A percentile compares a stretch with the other conserved stretches of the same genome.
phyloP scores from a whole-genome alignment of 2,329 filamentous ascomycete genomes.

The Conoideocrella luteorostrata region DNA sequence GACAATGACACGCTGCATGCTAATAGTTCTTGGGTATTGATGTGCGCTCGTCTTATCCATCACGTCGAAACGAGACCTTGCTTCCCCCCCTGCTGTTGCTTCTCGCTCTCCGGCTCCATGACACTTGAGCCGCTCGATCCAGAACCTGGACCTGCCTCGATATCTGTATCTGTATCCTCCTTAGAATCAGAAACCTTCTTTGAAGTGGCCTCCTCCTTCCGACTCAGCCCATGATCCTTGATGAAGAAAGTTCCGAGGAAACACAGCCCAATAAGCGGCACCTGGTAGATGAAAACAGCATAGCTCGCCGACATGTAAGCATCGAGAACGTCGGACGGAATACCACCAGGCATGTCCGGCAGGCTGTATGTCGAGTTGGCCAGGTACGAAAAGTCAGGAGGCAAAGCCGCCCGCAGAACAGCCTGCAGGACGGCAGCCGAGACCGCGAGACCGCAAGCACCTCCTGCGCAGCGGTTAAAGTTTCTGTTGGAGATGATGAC shows the following conservation, averaged over 20 bases:
- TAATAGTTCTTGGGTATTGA: no score
- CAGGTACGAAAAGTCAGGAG: slow-evolving; percentile 17
- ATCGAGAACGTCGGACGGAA: slow-evolving; percentile 15
- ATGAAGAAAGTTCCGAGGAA: slow-evolving; percentile 31
- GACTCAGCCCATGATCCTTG: slow-evolving; percentile 41
- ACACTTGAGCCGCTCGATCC: background rate
- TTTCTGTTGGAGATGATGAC: slow-evolving; percentile 58
- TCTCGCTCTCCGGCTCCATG: background rate
- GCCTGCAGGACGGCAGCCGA: slow-evolving; percentile 43
- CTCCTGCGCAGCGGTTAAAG: slow-evolving; percentile 54
- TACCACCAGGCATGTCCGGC: slow-evolving; percentile 13
- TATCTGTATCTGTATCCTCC: background rate
- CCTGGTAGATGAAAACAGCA: slow-evolving; percentile 50
- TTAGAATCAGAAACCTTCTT: background rate
- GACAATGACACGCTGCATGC: no score
- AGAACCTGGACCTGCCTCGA: background rate
- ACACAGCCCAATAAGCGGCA: slow-evolving; percentile 31
- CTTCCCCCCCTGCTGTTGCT: background rate
- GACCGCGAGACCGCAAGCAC: slow-evolving; percentile 48
- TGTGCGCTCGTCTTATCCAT: no score
- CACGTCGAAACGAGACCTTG: no score
- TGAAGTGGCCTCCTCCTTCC: slow-evolving; percentile 3
- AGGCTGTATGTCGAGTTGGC: slow-evolving; percentile 23
- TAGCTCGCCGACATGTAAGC: slow-evolving; percentile 48
- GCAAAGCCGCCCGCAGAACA: slow-evolving; percentile 19